phyloP scores from a whole-genome alignment of 2,329 filamentous ascomycete genomes.

The Diaporthe caulivora region DNA sequence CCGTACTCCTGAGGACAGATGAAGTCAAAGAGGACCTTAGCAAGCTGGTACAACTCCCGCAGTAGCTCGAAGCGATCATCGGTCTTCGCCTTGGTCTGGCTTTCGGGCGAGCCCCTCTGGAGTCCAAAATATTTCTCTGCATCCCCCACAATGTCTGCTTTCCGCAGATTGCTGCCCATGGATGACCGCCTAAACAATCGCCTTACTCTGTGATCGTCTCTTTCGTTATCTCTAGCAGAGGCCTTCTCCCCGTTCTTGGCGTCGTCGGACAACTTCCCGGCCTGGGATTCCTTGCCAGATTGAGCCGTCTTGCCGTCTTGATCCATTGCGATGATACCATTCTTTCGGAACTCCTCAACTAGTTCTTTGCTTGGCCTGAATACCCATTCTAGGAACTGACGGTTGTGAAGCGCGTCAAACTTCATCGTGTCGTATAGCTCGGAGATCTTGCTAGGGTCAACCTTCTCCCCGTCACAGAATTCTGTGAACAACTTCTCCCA shows the following conservation, averaged over 20 bases:
- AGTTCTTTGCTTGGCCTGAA: slow-evolving; percentile 89
- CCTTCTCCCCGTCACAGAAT: slow-evolving; percentile 96
- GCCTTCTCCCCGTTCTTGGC: slow-evolving; percentile 49
- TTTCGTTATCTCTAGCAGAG: slow-evolving; percentile 57
- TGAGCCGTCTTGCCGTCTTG: slow-evolving; percentile 48
- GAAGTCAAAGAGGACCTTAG: slow-evolving; percentile 97
- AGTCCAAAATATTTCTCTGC: slow-evolving; percentile 89
- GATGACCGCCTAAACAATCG: slow-evolving; percentile 72
- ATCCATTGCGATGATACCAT: slow-evolving; percentile 47
- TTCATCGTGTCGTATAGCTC: slow-evolving; percentile 99
- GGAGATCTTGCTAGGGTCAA: slow-evolving; percentile 98
- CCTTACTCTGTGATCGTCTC: slow-evolving; percentile 54
- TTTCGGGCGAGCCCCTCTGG: slow-evolving; percentile 76
- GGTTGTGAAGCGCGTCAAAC: slow-evolving; percentile 96
- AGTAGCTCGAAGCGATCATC: slow-evolving; percentile 90
- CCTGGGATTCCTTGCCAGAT: slow-evolving; percentile 51
- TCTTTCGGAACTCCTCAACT: slow-evolving; percentile 76
- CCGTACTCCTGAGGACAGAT: slow-evolving; percentile 99
- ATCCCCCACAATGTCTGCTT: slow-evolving; percentile 66
- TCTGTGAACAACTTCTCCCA: slow-evolving; percentile 99
- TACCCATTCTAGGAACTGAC: slow-evolving; percentile 96
- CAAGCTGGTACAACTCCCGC: slow-evolving; percentile 91
- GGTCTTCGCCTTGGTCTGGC: slow-evolving; percentile 80
- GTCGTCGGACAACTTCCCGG: slow-evolving; percentile 52
- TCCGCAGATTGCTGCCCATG: slow-evolving; percentile 66